Conservation (phyloP, 177 flowering plant species). For the Tripterygium wilfordii region DNA sequence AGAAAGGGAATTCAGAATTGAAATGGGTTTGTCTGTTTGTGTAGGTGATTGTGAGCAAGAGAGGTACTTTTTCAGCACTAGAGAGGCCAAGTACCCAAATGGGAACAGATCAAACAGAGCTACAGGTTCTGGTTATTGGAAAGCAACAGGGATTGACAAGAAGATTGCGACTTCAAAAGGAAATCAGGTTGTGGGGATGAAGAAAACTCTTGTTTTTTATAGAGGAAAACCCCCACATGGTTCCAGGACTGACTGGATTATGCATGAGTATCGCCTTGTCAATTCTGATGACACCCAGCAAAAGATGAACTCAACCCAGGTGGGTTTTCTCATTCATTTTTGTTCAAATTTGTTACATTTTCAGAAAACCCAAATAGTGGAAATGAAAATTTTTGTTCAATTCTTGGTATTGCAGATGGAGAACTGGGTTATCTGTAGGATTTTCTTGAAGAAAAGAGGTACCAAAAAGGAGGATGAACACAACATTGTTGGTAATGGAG, state of each 20-base stretch:
- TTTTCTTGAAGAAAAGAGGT: conserved; percentile 70
- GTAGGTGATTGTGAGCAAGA: conserved; percentile 47
- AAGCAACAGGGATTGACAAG: conserved; percentile 50
- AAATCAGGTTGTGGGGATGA: conserved; percentile 51
- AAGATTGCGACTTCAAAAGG: conserved; percentile 24
- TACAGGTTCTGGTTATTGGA: conserved; percentile 35
- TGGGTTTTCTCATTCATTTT: too few species aligned
- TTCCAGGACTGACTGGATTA: conserved; percentile 61
- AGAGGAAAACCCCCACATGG: conserved; percentile 71
- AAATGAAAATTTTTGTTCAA: too few species aligned
- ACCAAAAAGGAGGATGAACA: conserved; percentile 15
- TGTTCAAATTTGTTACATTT: too few species aligned
- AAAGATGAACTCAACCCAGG: conserved; percentile 18
- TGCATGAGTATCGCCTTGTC: conserved; percentile 72
- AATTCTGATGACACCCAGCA: conserved; percentile 5
- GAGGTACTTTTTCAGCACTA: conserved; percentile 68
- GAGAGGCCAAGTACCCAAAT: conserved; percentile 57
- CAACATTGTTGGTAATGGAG: neutral
- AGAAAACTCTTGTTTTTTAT: conserved; percentile 71
- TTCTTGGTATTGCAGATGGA: conserved; percentile 24
- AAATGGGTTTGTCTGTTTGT: neutral
- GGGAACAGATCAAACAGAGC: conserved; percentile 68
- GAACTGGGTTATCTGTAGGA: conserved; percentile 88
- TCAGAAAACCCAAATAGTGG: too few species aligned
- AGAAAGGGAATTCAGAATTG: neutral